Evolutionary conservation across 2,329 filamentous ascomycete genomes (phyloP).

Genomic region (Sporothrix brunneoviolacea): DNA sequence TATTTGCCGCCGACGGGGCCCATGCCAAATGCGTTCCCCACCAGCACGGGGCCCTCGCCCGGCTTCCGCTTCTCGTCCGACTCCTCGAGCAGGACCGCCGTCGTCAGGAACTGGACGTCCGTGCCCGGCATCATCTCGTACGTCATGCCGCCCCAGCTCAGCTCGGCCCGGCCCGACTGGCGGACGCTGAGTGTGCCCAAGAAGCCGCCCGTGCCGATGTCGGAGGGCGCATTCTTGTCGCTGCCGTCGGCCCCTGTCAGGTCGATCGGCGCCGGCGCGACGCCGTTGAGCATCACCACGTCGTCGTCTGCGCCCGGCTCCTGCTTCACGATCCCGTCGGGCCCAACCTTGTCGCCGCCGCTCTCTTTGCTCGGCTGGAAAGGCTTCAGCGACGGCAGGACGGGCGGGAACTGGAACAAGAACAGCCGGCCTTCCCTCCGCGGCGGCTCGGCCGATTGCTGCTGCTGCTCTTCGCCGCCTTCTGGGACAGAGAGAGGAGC

Average conservation of each 20-base stretch:
- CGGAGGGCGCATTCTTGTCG: slow-evolving; percentile 13
- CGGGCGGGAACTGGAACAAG: slow-evolving; percentile 58
- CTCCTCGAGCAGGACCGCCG: slow-evolving; percentile 53
- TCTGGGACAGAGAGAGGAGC: neutral
- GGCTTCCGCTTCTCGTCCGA: slow-evolving; percentile 47
- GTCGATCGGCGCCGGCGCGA: slow-evolving; percentile 30
- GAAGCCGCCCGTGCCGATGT: slow-evolving; percentile 40
- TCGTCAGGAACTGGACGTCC: slow-evolving; percentile 47
- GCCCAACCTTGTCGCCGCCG: slow-evolving; percentile 1
- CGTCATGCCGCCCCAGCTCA: slow-evolving; percentile 55
- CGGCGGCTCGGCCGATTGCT: slow-evolving; percentile 5
- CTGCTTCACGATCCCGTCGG: slow-evolving; percentile 29
- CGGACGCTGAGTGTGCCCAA: slow-evolving; percentile 55
- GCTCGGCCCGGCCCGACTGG: slow-evolving; percentile 54
- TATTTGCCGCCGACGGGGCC: slow-evolving; percentile 58
- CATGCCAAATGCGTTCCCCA: slow-evolving; percentile 53
- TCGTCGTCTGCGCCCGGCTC: slow-evolving; percentile 32
- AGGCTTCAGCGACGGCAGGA: slow-evolving; percentile 49
- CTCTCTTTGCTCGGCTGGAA: neutral
- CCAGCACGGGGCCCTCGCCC: slow-evolving; percentile 28
- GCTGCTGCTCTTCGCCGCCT: neutral
- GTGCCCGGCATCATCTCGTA: slow-evolving; percentile 49
- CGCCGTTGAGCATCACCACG: slow-evolving; percentile 32
- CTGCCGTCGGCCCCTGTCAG: slow-evolving; percentile 30
- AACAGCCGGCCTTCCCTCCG: slow-evolving; percentile 49